Base-by-base conservation (phyloP, 805 yeast species). In the Candida maris region DNA sequence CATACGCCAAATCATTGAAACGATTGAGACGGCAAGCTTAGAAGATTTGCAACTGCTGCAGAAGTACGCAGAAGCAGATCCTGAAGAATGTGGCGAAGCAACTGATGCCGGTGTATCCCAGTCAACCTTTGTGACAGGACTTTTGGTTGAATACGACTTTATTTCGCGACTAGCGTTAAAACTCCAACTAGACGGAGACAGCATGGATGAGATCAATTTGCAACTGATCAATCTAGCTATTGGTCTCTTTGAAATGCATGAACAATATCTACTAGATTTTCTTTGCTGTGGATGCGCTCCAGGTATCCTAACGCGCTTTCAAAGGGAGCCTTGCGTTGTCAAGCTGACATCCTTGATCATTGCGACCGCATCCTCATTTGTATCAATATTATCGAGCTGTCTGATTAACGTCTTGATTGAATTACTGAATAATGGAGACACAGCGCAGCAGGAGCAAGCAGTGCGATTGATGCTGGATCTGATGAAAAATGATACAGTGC, bases 231-330 rank as follows among this genome's bases (percentile, higher is more conserved):
- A 39, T 17, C 36, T 45, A 9, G 48, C 44, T 8, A 32, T 37
- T 21, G 28, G 24, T 14, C 19, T 48, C 4, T 48, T 45, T 23
- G 40, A 39, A 19, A 32, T 35, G 5, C 39, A 43, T 14, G 30
- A 35, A 12, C 41, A 36, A 22, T 38, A 40, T 31, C 15, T 48
- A 30, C 37, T 44, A 7, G 44, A 42, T 9, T 48, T 48, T 15
- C 43, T 40, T 24, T 36, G 37, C 18, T 45, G 46, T 32, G 52
- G 52, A 2, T 41, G 50, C 29, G 30, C 41, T n/a, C 25, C 41
- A 8, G 35, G 27, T 8, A 30, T 44, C 12, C 13, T 44, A 6
- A 24, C 25, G 12, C 34, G 21, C 19, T 36, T 15, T 20, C 35
- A 37, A 6, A 26, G 25, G 6, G 48, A 44, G 25, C 41, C 36